Base-by-base conservation (phyloP, 2,329 filamentous ascomycete species). In the Fusarium equiseti region DNA sequence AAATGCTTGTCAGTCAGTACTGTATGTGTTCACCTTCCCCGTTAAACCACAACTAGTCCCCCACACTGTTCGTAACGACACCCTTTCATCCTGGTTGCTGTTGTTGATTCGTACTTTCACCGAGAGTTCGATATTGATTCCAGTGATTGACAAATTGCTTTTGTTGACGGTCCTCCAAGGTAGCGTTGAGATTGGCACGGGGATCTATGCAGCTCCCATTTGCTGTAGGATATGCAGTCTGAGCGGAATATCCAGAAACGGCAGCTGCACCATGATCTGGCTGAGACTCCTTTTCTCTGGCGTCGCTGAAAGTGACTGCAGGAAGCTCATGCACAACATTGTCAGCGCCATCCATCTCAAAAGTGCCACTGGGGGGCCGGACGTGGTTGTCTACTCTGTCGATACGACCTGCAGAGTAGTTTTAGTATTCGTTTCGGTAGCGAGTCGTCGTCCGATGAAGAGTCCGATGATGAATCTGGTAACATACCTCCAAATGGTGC, bases 401-500 rank as follows among this genome's bases (percentile, higher is more conserved):
- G 43, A 61, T 76, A 54, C 80, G 77, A 3, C 80, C 80, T 82
- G 61, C 18, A 35, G 54, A 42, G 54, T 24, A 59, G 42, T n/a
- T 57, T 71, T 59, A 76, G 62, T 24, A 62, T 63, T 50, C 50
- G 63, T 42, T 56, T 67, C 24, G 63, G 44, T 22, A 38, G 48
- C 11, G 22, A n/a, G n/a, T 44, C 22, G n/a, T 35, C 46, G 40
- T 58, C 26, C 26, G 49, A 35, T 61, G 46, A 45, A 32, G 44
- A 53, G 45, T 54, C 40, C 35, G 51, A 48, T 51, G 40, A 32
- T 24, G 49, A 56, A 42, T 31, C 61, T 31, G 43, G 32, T 54
- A 40, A 65, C 77, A 74, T 73, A 84, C 84, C 83, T 78, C 83
- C 82, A 76, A 84, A 84, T 13, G 81, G 79, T 3, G 81, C 82